Evolutionary conservation across 805 yeast genomes (phyloP).

Genomic region (Teunomyces barrocoloradensis): DNA sequence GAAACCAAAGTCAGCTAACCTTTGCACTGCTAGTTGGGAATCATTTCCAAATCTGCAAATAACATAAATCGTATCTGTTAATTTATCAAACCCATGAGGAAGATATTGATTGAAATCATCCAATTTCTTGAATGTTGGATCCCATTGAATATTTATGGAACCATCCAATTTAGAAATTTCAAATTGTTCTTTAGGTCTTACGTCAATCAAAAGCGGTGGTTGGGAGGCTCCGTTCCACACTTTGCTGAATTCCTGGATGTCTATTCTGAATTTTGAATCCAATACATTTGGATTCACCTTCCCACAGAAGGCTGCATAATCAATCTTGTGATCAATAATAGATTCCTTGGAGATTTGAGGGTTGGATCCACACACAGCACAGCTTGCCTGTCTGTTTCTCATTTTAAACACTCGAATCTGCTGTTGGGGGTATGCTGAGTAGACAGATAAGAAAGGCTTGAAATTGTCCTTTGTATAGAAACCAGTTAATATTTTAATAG

Average conservation of each 20-base stretch:
- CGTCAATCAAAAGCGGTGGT: constrained; percentile 58
- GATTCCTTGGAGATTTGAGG: constrained; percentile 48
- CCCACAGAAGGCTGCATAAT: constrained; percentile 81
- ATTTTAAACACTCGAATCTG: constrained; percentile 72
- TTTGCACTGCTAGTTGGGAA: constrained; percentile 71
- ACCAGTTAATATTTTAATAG: constrained; percentile 68
- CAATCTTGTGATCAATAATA: constrained; percentile 47
- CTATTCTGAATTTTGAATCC: constrained; percentile 43
- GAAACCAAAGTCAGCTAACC: constrained; percentile 51
- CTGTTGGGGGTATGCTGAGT: constrained; percentile 66
- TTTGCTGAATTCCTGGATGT: constrained; percentile 35
- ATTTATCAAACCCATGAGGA: constrained; percentile 15
- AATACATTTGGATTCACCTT: constrained; percentile 45
- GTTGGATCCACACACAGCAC: constrained; percentile 61
- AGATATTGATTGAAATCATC: constrained; percentile 21
- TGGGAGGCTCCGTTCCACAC: constrained; percentile 12
- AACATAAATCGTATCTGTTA: constrained; percentile 44
- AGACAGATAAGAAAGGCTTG: constrained; percentile 66
- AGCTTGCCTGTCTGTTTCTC: constrained; percentile 61
- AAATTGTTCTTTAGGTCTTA: constrained; percentile 77
- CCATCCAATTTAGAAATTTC: constrained; percentile 59
- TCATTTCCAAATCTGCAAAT: constrained; percentile 91
- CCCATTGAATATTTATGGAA: constrained; percentile 64
- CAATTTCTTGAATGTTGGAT: constrained; percentile 36
- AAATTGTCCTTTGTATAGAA: constrained; percentile 51